Evolutionary conservation across 768 basidiomycete species (phyloP).

Genomic region (Pleurotus salmoneostramineus): DNA sequence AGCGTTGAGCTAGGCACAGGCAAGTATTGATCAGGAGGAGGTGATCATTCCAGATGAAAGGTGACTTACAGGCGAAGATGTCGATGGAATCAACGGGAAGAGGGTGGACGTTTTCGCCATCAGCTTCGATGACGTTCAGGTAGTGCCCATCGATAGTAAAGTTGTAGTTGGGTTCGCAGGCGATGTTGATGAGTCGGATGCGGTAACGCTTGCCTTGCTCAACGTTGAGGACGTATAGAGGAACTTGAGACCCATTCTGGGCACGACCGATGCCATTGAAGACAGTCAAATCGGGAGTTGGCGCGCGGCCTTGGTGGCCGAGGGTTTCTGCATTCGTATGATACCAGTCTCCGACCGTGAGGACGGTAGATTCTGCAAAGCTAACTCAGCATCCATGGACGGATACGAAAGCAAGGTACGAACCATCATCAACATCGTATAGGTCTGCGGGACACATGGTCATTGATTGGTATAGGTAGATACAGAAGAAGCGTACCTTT

Average conservation of each 20-base stretch:
- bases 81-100: conserved; percentile 33
- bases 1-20: conserved; percentile 22
- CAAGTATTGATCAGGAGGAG: neutral
- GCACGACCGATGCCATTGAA: conserved; percentile 47
- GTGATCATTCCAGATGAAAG: too few species aligned
- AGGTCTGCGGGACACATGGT: conserved; percentile 2
- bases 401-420: neutral
- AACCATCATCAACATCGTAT: conserved; percentile 21
- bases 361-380: conserved; percentile 34
- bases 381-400: neutral
- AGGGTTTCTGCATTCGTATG: neutral
- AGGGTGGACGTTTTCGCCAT: conserved; percentile 25
- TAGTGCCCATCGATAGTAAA: conserved; percentile 37
- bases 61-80: conserved; percentile 29
- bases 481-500: neutral
- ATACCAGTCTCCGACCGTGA: conserved; percentile 37
- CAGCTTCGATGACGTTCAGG: conserved; percentile 37
- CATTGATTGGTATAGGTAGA: neutral
- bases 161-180: conserved; percentile 38
- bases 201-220: conserved; percentile 38
- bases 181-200: conserved; percentile 43
- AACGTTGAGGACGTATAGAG: conserved; percentile 37
- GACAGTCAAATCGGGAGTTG: conserved; percentile 26
- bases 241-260: conserved; percentile 24
- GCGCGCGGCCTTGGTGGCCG: neutral